Conservation (phyloP, 106 monocot genomes). For the Cymbidium sinense region DNA sequence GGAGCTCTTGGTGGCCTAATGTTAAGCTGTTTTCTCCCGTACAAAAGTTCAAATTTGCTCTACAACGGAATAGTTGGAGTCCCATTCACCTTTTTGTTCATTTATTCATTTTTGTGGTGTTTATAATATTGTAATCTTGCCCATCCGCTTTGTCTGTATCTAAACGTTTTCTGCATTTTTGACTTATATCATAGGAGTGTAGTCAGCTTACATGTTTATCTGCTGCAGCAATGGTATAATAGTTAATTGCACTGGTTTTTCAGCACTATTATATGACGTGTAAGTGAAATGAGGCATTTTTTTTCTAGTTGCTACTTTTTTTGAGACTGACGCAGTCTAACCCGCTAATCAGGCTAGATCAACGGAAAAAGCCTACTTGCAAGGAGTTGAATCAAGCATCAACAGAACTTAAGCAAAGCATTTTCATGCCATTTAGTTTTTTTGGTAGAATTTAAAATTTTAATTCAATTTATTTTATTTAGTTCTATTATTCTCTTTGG, state of each 20-base stretch:
- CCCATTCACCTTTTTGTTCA: background rate
- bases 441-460: background rate
- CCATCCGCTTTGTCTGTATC: background rate
- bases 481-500: background rate
- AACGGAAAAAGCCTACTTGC: too few relatives aligned
- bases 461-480: background rate
- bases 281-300: too few relatives aligned
- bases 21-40: background rate
- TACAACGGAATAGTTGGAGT: background rate
- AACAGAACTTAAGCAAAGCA: too few relatives aligned
- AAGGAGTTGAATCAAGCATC: too few relatives aligned
- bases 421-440: background rate
- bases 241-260: background rate
- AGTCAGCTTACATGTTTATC: background rate
- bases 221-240: background rate
- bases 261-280: background rate
- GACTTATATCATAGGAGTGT: background rate
- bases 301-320: background rate
- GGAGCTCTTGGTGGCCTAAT: background rate
- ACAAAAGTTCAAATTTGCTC: background rate
- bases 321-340: background rate
- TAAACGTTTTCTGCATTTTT: background rate
- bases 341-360: too few relatives aligned
- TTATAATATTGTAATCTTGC: background rate
- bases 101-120: background rate